These are phyloP conservation scores for Agarophyton chilense DNA, from an alignment of 23 red algal genomes.

Conservation along the genomic window DNA sequence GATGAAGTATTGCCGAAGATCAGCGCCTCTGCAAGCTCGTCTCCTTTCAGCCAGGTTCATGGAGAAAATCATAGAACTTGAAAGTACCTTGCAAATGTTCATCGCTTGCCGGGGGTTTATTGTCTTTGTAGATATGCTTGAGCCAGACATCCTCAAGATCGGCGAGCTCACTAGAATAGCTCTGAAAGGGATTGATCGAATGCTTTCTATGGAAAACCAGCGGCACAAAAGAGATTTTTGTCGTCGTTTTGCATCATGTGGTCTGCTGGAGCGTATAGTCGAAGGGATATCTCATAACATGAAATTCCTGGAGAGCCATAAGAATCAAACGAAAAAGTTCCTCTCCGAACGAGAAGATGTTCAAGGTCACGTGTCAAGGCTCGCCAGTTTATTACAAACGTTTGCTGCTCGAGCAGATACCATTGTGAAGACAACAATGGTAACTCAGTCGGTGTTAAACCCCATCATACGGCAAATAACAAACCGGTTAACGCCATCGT, in stretches of 20 bases:
- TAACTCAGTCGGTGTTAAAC: constrained; percentile 45
- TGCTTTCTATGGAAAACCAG: constrained; percentile 83
- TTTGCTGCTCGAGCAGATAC: constrained; percentile 83
- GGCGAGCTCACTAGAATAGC: constrained; percentile 66
- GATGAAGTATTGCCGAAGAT: constrained; percentile 53
- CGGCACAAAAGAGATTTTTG: constrained; percentile 88
- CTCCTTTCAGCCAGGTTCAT: constrained; percentile 62
- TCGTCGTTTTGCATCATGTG: constrained; percentile 76
- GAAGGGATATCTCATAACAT: constrained; percentile 64
- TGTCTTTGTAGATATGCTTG: constrained; percentile 75
- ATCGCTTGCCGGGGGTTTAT: constrained; percentile 66
- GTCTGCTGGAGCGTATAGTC: constrained; percentile 75
- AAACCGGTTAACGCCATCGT: constrained; percentile 23
- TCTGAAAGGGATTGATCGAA: constrained; percentile 64
- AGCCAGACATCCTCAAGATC: constrained; percentile 45
- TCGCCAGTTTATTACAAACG: constrained; percentile 67
- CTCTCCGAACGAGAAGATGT: background rate
- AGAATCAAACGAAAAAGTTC: background rate
- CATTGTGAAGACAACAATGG: constrained; percentile 74
- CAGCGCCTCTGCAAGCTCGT: constrained; percentile 38
- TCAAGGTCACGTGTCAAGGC: constrained; percentile 58
- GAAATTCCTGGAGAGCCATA: constrained; percentile 10
- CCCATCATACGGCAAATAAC: constrained; percentile 74
- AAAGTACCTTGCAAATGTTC: constrained; percentile 68
- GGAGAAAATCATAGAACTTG: constrained; percentile 46